phyloP scores from a whole-genome alignment of 2,329 filamentous ascomycete genomes.

The Phyllosticta ampelicida region DNA sequence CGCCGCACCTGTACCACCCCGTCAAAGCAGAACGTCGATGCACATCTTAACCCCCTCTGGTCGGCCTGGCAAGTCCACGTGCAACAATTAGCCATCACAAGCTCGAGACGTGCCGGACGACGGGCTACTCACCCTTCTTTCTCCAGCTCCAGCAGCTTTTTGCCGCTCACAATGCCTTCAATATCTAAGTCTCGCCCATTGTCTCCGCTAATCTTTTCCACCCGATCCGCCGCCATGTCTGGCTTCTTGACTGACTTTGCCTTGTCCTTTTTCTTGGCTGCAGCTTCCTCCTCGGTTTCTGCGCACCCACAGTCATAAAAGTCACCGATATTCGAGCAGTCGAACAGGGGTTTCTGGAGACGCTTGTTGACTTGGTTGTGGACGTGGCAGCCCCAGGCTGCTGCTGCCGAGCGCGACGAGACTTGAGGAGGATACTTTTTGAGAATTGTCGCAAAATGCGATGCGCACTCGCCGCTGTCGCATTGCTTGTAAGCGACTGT shows the following conservation, averaged over 20 bases:
- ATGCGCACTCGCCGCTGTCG: constrained; percentile 51
- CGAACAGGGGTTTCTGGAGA: constrained; percentile 49
- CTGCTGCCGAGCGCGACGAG: constrained; percentile 49
- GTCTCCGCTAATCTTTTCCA: constrained; percentile 17
- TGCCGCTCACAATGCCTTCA: constrained; percentile 8
- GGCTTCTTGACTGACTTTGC: constrained; percentile 14
- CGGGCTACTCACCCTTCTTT: constrained; percentile 15
- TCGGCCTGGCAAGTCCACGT: constrained; percentile 9
- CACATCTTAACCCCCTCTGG: constrained; percentile 5
- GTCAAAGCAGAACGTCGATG: neutral
- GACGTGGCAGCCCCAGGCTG: constrained; percentile 55
- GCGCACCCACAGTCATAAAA: constrained; percentile 58
- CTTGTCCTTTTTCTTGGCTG: constrained; percentile 5
- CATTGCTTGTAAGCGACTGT: constrained; percentile 1
- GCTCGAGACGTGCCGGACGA: neutral
- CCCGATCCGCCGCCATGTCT: constrained; percentile 19
- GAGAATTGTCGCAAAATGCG: constrained; percentile 51
- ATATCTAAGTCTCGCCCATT: constrained; percentile 22
- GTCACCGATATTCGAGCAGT: constrained; percentile 54
- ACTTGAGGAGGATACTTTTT: constrained; percentile 55
- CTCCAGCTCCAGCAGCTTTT: constrained; percentile 12
- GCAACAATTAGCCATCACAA: constrained; percentile 4
- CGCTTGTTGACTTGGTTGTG: constrained; percentile 57
- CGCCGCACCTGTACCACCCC: neutral
- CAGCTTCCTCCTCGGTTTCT: constrained; percentile 34